phyloP scores from a whole-genome alignment of 768 basidiomycete species.

The Trametes cingulata region DNA sequence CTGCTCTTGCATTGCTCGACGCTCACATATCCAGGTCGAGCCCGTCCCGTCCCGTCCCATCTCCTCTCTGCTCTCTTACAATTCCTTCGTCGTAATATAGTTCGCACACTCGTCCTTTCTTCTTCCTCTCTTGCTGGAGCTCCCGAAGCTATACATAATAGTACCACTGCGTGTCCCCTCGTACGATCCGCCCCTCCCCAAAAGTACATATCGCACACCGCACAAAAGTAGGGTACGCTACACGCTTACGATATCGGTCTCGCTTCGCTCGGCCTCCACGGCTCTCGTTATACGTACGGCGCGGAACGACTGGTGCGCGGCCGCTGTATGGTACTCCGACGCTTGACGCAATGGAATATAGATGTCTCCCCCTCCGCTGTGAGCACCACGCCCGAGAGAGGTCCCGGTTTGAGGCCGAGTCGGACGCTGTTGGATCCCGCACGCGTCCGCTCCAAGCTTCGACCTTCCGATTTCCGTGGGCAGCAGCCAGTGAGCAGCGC shows the following conservation, averaged over 20 bases:
- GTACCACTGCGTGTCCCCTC: not conserved
- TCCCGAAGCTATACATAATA: not conserved
- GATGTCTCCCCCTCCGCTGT: too few relatives aligned
- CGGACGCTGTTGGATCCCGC: too few relatives aligned
- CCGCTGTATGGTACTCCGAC: not conserved
- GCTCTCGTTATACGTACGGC: too few relatives aligned
- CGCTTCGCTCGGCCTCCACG: not conserved
- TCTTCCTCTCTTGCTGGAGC: not conserved
- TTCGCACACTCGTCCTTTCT: not conserved
- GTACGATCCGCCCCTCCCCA: not conserved
- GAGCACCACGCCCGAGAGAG: too few relatives aligned
- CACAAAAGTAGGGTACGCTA: slow-evolving; percentile 8
- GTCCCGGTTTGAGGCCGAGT: too few relatives aligned
- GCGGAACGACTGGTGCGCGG: not conserved
- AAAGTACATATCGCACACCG: not conserved
- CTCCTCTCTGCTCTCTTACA: too few relatives aligned
- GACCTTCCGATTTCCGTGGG: too few relatives aligned
- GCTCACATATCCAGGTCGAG: slow-evolving; percentile 21
- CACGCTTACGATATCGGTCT: not conserved
- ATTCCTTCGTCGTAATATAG: not conserved
- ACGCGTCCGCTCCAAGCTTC: too few relatives aligned
- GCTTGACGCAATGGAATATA: not conserved
- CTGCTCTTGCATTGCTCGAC: slow-evolving; percentile 17
- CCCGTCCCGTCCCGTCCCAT: not conserved
- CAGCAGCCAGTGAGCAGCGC: too few relatives aligned